Percentiles rank a stretch among this genome's conserved stretches.
phyloP scores from a whole-genome alignment of 2,329 filamentous ascomycete genomes.

The Raffaelea ambrosiae region DNA sequence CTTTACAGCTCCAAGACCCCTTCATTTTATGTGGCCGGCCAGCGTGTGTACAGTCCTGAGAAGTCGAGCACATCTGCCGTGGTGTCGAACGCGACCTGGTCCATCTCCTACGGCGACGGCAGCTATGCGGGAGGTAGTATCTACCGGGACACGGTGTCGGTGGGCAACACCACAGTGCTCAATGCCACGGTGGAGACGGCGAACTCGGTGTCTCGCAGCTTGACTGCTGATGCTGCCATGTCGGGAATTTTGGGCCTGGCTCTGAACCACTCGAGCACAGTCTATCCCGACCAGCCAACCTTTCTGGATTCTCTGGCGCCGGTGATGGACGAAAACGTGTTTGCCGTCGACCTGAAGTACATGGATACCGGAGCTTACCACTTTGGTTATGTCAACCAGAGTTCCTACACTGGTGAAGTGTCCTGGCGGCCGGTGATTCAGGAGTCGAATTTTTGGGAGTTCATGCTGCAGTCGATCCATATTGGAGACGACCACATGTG shows the following conservation, averaged over 20 bases:
- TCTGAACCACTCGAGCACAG: conserved; percentile 35
- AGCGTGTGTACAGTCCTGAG: conserved; percentile 34
- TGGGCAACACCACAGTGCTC: conserved; percentile 35
- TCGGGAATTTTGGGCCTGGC: conserved; percentile 46
- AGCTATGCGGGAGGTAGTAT: conserved; percentile 36
- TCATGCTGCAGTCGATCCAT: conserved; percentile 26
- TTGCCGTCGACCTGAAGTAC: conserved; percentile 41
- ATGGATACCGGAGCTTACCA: conserved; percentile 40
- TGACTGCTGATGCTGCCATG: conserved; percentile 33
- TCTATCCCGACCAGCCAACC: conserved; percentile 31
- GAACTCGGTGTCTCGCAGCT: conserved; percentile 25
- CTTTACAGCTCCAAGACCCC: conserved; percentile 43
- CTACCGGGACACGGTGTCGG: conserved; percentile 38
- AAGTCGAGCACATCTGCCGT: conserved; percentile 33
- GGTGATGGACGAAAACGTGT: conserved; percentile 30
- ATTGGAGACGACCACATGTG: conserved; percentile 22
- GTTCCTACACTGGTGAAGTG: conserved; percentile 23
- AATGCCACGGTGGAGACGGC: conserved; percentile 43
- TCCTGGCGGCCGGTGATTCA: conserved; percentile 38
- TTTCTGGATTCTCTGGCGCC: conserved; percentile 36
- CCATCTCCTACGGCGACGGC: conserved; percentile 38
- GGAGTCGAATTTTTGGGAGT: conserved; percentile 37
- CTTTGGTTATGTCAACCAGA: conserved; percentile 40
- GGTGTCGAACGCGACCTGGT: conserved; percentile 37
- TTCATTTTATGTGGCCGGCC: conserved; percentile 33